A percentile compares a stretch with the other conserved stretches of the same genome.
phyloP scores from a whole-genome alignment of 2,329 filamentous ascomycete species.

The Mycosphaerella sp. region DNA sequence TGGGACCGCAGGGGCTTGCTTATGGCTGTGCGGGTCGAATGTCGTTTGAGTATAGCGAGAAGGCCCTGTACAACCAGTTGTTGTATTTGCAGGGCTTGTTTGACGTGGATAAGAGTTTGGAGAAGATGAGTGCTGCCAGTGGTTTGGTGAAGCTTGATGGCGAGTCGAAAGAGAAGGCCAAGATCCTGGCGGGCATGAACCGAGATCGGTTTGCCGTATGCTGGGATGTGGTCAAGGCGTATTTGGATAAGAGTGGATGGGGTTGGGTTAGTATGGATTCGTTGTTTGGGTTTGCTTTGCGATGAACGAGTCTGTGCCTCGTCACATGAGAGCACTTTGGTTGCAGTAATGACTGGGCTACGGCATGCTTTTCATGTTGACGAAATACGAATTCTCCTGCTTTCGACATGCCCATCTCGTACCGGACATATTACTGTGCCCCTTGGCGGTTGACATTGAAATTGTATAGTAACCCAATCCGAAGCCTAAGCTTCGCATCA shows the following conservation, averaged over 20 bases:
- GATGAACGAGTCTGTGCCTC: constrained; percentile 8
- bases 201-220: constrained; percentile 68
- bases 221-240: constrained; percentile 63
- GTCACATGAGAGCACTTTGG: too few species aligned
- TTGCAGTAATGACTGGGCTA: too few species aligned
- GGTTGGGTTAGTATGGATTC: constrained; percentile 45
- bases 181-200: constrained; percentile 74
- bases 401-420: too few species aligned
- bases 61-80: constrained; percentile 89
- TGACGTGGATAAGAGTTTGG: constrained; percentile 76
- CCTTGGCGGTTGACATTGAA: too few species aligned
- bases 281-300: constrained; percentile 41
- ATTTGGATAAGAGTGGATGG: constrained; percentile 35
- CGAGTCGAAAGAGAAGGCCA: constrained; percentile 54
- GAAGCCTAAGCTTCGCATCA: too few species aligned
- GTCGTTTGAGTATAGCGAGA: constrained; percentile 81
- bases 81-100: constrained; percentile 79
- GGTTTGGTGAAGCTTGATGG: constrained; percentile 40
- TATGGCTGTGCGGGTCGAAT: constrained; percentile 80
- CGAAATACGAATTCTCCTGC: too few species aligned
- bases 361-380: too few species aligned
- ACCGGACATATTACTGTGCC: too few species aligned
- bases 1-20: constrained; percentile 79
- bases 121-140: constrained; percentile 30
- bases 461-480: too few species aligned